Percentiles rank a stretch among this genome's conserved stretches.
Conservation (phyloP, 2,329 filamentous ascomycete genomes). For the Ophiostoma tasmaniense region DNA sequence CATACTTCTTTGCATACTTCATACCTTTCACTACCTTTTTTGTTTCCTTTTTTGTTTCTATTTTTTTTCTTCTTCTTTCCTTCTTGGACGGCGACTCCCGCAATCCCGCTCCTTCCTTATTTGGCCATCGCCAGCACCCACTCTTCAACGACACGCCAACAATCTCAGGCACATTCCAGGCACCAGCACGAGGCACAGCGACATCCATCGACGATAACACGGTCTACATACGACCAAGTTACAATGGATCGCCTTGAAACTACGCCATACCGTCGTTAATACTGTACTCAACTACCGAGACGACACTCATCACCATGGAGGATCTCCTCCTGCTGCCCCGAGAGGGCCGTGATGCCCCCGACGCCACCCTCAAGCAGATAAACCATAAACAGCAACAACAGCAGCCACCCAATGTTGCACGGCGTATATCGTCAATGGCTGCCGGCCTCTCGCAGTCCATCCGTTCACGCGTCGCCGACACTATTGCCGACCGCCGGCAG, state of each 20-base stretch:
- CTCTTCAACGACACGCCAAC: not conserved
- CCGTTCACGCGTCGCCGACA: not conserved
- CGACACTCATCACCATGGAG: constrained; percentile 7
- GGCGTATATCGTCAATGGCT: constrained; percentile 14
- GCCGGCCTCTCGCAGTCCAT: constrained; percentile 7
- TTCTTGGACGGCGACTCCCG: not conserved
- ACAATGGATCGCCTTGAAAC: not conserved
- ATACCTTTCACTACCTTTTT: not conserved
- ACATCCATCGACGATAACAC: not conserved
- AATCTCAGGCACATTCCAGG: not conserved
- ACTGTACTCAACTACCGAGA: not conserved
- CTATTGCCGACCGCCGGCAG: constrained; percentile 10
- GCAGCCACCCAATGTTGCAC: constrained; percentile 1
- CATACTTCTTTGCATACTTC: not conserved
- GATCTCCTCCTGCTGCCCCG: constrained; percentile 14
- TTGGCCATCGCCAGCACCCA: not conserved
- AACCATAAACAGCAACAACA: not conserved
- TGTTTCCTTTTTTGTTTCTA: not conserved
- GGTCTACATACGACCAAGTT: not conserved
- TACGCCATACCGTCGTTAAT: not conserved
- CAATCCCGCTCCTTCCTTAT: not conserved
- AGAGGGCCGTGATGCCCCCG: constrained; percentile 10
- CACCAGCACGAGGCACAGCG: not conserved
- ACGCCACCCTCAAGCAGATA: not conserved
- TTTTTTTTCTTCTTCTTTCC: not conserved